phyloP scores from a whole-genome alignment of 23 red algal genomes.

The Gracilaria gracilis region DNA sequence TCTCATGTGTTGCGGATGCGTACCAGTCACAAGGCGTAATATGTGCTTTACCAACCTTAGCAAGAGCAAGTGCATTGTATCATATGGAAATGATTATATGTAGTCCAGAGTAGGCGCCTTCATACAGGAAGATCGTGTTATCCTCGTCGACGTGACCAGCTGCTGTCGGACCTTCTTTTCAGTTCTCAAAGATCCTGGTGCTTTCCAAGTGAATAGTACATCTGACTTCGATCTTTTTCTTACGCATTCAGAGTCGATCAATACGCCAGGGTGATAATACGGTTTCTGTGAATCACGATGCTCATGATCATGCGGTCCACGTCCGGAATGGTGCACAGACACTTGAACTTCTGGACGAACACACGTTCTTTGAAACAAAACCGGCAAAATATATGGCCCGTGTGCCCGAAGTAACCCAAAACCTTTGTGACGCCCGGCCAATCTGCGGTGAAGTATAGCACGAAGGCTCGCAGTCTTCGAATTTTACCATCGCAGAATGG shows the following conservation, averaged over 20 bases:
- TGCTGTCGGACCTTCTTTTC: background rate
- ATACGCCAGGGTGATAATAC: too few relatives aligned
- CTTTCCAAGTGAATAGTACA: background rate
- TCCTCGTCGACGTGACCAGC: background rate
- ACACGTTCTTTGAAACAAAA: background rate
- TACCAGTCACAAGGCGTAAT: background rate
- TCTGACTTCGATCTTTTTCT: background rate
- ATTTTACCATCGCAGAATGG: background rate
- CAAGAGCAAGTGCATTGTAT: background rate
- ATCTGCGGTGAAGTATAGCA: conserved; percentile 2
- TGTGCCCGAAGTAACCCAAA: conserved; percentile 1
- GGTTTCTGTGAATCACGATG: too few relatives aligned
- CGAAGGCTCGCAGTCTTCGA: background rate
- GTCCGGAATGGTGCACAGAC: background rate
- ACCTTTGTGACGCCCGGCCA: conserved; percentile 14
- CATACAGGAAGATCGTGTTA: background rate
- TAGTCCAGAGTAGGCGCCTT: background rate
- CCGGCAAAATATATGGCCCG: background rate
- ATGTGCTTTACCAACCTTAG: conserved; percentile 9
- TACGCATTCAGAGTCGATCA: background rate
- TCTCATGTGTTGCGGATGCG: background rate
- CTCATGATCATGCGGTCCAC: background rate
- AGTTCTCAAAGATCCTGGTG: background rate
- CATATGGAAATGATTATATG: conserved; percentile 28
- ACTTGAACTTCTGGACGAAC: background rate